phyloP scores from a whole-genome alignment of 1,284 basidiomycete genomes.

The Coniferiporia weirii region DNA sequence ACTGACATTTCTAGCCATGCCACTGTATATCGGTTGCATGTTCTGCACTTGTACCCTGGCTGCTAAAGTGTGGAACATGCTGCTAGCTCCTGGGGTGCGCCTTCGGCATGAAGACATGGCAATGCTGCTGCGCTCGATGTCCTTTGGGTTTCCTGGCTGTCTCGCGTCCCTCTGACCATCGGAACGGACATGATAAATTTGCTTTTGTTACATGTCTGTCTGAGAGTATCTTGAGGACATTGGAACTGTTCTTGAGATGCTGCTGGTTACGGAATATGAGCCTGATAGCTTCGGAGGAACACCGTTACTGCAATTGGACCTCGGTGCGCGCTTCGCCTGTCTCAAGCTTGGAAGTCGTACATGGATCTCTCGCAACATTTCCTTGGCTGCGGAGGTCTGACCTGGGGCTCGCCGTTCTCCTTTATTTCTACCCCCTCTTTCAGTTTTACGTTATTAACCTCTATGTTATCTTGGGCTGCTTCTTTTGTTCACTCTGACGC shows the following conservation, averaged over 20 bases:
- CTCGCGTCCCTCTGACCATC: constrained; percentile 14
- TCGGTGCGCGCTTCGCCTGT: constrained; percentile 11
- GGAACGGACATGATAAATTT: constrained; percentile 9
- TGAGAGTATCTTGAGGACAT: constrained; percentile 14
- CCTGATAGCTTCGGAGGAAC: background rate
- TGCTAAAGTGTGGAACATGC: background rate
- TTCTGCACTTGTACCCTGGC: background rate
- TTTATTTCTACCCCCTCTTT: constrained; percentile 11
- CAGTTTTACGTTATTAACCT: constrained; percentile 11
- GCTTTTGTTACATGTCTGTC: constrained; percentile 7
- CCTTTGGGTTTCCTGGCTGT: constrained; percentile 11
- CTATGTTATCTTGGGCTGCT: constrained; percentile 1
- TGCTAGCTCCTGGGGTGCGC: constrained; percentile 10
- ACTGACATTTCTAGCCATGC: constrained; percentile 12
- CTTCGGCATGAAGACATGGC: constrained; percentile 7
- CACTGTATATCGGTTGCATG: constrained; percentile 13
- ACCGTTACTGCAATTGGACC: constrained; percentile 9
- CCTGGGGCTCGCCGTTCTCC: constrained; percentile 14
- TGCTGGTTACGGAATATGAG: constrained; percentile 15
- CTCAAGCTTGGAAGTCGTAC: constrained; percentile 5
- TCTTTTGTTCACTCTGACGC: background rate
- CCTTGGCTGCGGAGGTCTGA: constrained; percentile 3
- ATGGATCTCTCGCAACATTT: constrained; percentile 6
- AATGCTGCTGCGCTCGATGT: constrained; percentile 2
- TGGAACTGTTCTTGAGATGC: constrained; percentile 13